Evolutionary conservation across 139 green algal species (phyloP).

Genomic region (Zygnema circumcarinatum): DNA sequence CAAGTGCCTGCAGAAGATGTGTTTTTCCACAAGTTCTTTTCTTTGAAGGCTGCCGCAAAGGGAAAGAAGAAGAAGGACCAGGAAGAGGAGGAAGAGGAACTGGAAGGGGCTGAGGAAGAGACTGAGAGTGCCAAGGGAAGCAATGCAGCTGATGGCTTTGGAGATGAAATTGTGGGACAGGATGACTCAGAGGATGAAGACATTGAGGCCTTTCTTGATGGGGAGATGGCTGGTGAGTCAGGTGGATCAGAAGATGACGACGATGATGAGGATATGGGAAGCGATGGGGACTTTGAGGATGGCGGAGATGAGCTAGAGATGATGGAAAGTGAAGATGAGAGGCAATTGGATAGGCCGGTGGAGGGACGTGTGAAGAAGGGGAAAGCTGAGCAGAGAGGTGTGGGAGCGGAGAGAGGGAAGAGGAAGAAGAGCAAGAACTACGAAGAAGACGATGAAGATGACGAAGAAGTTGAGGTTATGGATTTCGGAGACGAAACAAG

Average conservation of each 20-base stretch:
- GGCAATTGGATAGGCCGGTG: neutral
- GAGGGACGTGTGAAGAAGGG: slow-evolving; percentile 2
- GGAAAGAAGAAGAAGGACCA: slow-evolving; percentile 25
- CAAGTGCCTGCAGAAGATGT: slow-evolving; percentile 76
- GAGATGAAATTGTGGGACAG: neutral
- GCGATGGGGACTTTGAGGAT: neutral
- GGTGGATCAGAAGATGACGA: slow-evolving; percentile 30
- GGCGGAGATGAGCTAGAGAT: neutral
- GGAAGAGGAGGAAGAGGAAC: slow-evolving; percentile 43
- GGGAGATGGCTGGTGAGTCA: neutral
- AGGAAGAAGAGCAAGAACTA: neutral
- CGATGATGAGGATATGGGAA: slow-evolving; percentile 9
- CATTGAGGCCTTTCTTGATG: slow-evolving; percentile 18
- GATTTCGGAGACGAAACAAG: slow-evolving; percentile 8
- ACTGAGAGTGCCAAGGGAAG: slow-evolving; percentile 9
- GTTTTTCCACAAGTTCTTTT: slow-evolving; percentile 87
- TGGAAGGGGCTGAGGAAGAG: slow-evolving; percentile 35
- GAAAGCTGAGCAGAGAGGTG: slow-evolving; percentile 17
- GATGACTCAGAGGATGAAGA: slow-evolving; percentile 9
- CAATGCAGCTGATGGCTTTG: neutral
- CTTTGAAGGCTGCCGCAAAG: neutral
- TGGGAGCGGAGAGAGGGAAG: neutral
- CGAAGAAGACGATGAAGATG: slow-evolving; percentile 7
- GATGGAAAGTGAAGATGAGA: slow-evolving; percentile 3
- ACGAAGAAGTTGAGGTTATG: slow-evolving; percentile 4